These are phyloP conservation scores for Eucalyptus leucophloia DNA, from an alignment of 345 rosid genomes.

Conservation along the genomic window DNA sequence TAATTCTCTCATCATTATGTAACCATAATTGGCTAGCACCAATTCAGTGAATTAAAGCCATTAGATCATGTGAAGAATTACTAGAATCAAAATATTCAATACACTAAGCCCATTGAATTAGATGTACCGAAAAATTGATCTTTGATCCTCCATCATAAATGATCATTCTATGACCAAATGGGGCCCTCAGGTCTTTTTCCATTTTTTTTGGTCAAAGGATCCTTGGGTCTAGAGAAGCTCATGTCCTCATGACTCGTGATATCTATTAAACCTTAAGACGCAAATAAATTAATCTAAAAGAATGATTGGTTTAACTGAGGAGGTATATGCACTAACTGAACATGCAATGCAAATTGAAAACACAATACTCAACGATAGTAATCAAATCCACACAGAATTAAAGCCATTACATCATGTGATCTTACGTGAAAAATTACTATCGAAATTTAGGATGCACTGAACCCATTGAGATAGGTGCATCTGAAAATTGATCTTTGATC, in stretches of 20 bases:
- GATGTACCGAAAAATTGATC: background rate
- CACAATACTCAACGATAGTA: slow-evolving; percentile 29
- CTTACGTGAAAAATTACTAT: background rate
- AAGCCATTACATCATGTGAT: background rate
- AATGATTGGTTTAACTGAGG: background rate
- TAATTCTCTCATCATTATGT: too few relatives aligned
- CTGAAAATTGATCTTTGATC: background rate
- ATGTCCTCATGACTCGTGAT: background rate
- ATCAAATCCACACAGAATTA: background rate
- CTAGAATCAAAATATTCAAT: background rate
- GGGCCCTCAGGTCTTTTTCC: background rate
- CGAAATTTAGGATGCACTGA: background rate
- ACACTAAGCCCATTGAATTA: background rate
- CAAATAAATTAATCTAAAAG: background rate
- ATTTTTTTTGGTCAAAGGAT: background rate
- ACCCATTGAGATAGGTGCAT: background rate
- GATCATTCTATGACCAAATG: background rate
- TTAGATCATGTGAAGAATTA: background rate
- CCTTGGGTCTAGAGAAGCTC: background rate
- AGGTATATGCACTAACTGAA: background rate
- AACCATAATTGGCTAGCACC: background rate
- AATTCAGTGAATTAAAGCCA: background rate
- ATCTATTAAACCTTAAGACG: background rate
- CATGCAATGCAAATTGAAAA: slow-evolving; percentile 47
- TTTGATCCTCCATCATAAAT: background rate